Evolutionary conservation across 306 rosid species (phyloP), one percentile per base, ranked within the genome.

Genomic region (Arachis stenosperma): DNA sequence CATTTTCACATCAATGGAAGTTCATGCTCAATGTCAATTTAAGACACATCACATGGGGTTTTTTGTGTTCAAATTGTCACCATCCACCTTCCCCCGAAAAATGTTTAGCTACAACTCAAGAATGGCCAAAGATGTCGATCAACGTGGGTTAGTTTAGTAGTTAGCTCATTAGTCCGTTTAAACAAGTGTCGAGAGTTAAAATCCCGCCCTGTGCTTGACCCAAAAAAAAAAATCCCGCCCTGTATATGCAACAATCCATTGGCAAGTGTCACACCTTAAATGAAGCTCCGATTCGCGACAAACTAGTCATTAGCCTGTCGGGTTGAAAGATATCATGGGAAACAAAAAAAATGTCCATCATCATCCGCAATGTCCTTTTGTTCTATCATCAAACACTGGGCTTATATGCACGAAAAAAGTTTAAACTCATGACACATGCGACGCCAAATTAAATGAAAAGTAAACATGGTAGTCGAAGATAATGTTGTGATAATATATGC

Each of bases 31-130:
- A 54, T 78, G 75, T 22, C 71, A 11, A 67, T 14, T 33, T 33
- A 40, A 76, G 84, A 81, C 82, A 81, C 75, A 71, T 79, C 86
- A 77, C 85, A 69, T 79, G 88, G 82, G 37, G 37, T 33, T 69
- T 62, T 81, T 77, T 56, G 79, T 67, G 81, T 63, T 81, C 63
- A 42, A 46, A 52, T 6, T 60, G 53, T 56, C 77, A 74, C 85
- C 73, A 78, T 52, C 52, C 84, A 56, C 68, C 40, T 57, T 57
- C 54, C 27, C 48, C 67, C 22, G 22, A 39, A 61, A 54, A 55
- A 33, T 33, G 13, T 42, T 62, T 46, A 61, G 63, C 48, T 27
- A 29, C 9, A 36, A 58, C 62, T 50, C 40, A 27, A 12, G 12
- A 75, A 65, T 65, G 71, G 47, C 66, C 59, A 75, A 47, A 72